Base-by-base conservation (phyloP, 2,329 filamentous ascomycete species). In the Phaeosphaeriaceae sp. region DNA sequence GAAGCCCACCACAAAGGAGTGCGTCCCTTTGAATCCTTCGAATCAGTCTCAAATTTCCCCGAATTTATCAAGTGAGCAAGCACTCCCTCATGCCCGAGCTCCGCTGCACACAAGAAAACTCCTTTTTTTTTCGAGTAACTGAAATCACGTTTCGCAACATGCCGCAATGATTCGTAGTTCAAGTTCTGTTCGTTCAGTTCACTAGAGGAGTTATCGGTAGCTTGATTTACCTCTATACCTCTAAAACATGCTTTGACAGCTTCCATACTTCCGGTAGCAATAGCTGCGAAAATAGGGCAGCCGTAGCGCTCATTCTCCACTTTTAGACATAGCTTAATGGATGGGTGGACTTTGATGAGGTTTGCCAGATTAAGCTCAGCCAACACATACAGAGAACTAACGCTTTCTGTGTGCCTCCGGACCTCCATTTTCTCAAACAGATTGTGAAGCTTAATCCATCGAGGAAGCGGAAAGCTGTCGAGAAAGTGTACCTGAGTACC, bases 211-310 rank as follows among this genome's bases (percentile, higher is more conserved):
- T 18, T 37, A 52, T 44, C 26, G 11, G 61, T 38, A 37, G 56
- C 54, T 37, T 52, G 50, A 26, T 26, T 6, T 26, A 9, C 23
- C 11, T 29, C 43, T 30, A 44, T 29, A 50, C 26, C 17, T 63
- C 46, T 23, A 20, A 72, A 38, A 48, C 48, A 51, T 29, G 26
- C 30, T 18, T 55, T 45, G 2, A 65, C 42, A 1, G 72, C 61
- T 34, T 68, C 56, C 42, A 64, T 13, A 39, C 67, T 64, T 1
- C 61, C 57, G 5, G 59, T 66, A 36, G 66, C 69, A 17, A 73
- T 30, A 1, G 75, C 71, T 2, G 74, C 73, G 30, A 76, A 69
- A 1, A 77, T 15, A 17, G 74, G 67, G 18, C 60, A 60, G 0
- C 59, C 56, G 48, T 75, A 77, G 7, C 64, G 62, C 39, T 72